Evolutionary conservation across 495 filamentous ascomycete genomes (phyloP).

Genomic region (Ascodesmis nigricans): DNA sequence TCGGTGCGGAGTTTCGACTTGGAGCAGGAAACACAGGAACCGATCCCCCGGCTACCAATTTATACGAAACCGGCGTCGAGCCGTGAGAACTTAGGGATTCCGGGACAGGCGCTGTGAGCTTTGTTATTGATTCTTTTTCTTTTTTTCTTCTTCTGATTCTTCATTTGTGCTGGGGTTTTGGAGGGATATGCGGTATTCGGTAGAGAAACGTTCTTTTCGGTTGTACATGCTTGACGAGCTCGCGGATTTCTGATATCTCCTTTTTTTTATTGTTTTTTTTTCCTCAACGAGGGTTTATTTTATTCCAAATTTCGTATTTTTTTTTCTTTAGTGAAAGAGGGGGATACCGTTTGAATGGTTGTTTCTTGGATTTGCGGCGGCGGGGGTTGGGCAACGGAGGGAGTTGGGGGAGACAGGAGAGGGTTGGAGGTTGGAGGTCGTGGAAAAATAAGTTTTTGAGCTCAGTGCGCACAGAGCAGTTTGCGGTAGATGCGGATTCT

Average conservation of each 20-base stretch:
- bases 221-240: too few relatives aligned
- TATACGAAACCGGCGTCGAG: background rate
- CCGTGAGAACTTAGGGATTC: background rate
- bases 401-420: too few relatives aligned
- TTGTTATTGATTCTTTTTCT: constrained; percentile 3
- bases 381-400: too few relatives aligned
- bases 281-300: background rate
- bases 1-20: constrained; percentile 16
- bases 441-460: too few relatives aligned
- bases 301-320: too few relatives aligned
- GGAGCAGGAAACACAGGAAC: constrained; percentile 4
- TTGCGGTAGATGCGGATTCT: too few relatives aligned
- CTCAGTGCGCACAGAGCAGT: too few relatives aligned
- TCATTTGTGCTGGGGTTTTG: background rate
- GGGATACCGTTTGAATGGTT: too few relatives aligned
- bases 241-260: background rate
- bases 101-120: background rate
- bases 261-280: background rate
- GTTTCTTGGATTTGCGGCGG: too few relatives aligned
- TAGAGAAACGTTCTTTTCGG: too few relatives aligned
- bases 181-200: background rate
- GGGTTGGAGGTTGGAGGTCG: too few relatives aligned
- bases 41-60: constrained; percentile 17
- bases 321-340: too few relatives aligned
- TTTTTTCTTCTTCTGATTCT: background rate